Conservation (phyloP, 2,329 filamentous ascomycete genomes). For the Exophiala dermatitidis region DNA sequence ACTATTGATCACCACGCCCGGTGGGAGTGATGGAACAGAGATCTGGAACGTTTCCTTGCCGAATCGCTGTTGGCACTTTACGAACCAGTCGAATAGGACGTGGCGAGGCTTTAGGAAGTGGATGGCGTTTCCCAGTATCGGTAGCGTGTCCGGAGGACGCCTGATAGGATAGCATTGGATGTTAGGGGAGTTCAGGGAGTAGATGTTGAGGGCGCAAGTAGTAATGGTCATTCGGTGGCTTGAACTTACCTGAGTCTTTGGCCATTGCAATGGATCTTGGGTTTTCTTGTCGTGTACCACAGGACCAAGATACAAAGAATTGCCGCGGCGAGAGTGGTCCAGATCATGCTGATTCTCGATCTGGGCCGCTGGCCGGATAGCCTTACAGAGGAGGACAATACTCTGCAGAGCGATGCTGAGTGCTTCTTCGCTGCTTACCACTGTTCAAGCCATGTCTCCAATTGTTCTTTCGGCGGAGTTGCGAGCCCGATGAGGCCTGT, state of each 20-base stretch:
- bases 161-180: conserved; percentile 2
- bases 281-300: conserved; percentile 3
- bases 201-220: neutral
- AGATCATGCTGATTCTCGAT: conserved; percentile 12
- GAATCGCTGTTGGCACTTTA: conserved; percentile 49
- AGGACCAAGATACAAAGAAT: conserved; percentile 8
- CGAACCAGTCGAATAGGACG: conserved; percentile 57
- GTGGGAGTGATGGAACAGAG: conserved; percentile 55
- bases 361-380: neutral
- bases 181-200: neutral
- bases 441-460: conserved; percentile 3
- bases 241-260: conserved; percentile 16
- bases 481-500: conserved; percentile 4
- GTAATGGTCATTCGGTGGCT: neutral
- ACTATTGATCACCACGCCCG: conserved; percentile 57
- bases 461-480: conserved; percentile 6
- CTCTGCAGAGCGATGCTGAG: no score
- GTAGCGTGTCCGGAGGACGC: conserved; percentile 32
- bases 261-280: conserved; percentile 18
- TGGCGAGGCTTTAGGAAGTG: conserved; percentile 55
- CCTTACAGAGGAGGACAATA: no score
- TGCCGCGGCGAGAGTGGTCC: conserved; percentile 5
- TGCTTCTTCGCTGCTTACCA: neutral
- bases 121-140: conserved; percentile 55
- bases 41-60: conserved; percentile 57